Conservation (phyloP, 208 protist species). For the Naegleria gruberi region DNA sequence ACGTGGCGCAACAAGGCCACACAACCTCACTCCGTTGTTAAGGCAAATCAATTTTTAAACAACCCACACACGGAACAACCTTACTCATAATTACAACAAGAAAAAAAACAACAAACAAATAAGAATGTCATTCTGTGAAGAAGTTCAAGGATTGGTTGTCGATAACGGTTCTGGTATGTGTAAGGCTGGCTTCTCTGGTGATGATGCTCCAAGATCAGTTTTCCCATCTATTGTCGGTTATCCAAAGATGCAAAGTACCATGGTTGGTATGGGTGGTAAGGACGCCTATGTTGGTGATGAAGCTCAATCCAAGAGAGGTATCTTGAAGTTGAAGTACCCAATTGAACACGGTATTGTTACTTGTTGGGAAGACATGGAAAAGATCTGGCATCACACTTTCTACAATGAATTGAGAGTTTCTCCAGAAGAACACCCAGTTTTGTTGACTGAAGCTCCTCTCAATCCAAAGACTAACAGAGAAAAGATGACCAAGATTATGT, state of each 20-base stretch:
- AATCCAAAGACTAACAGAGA: slow-evolving; percentile 82
- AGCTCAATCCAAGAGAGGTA: slow-evolving; percentile 61
- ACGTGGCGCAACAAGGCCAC: not conserved
- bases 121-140: slow-evolving; percentile 27
- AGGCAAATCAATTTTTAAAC: not conserved
- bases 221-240: slow-evolving; percentile 91
- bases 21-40: not conserved
- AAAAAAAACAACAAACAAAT: not conserved
- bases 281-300: slow-evolving; percentile 62
- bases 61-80: not conserved
- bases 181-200: slow-evolving; percentile 90
- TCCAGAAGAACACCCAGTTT: slow-evolving; percentile 93
- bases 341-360: slow-evolving; percentile 90
- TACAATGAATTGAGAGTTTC: slow-evolving; percentile 94
- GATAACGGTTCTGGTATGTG: slow-evolving; percentile 45
- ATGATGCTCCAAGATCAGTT: slow-evolving; percentile 78
- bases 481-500: slow-evolving; percentile 90
- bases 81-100: not conserved
- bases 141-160: slow-evolving; percentile 48
- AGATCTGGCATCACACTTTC: slow-evolving; percentile 96
- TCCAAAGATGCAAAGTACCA: slow-evolving; percentile 79
- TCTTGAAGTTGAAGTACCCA: slow-evolving; percentile 82
- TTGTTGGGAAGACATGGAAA: slow-evolving; percentile 97
- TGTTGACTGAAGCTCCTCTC: slow-evolving; percentile 75
- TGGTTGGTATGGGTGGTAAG: slow-evolving; percentile 89